A percentile compares a stretch with the other conserved stretches of the same genome.
These are phyloP conservation scores for Rhizomucor miehei DNA, from an alignment of 371 early-diverging fungal species.

Conservation along the genomic window DNA sequence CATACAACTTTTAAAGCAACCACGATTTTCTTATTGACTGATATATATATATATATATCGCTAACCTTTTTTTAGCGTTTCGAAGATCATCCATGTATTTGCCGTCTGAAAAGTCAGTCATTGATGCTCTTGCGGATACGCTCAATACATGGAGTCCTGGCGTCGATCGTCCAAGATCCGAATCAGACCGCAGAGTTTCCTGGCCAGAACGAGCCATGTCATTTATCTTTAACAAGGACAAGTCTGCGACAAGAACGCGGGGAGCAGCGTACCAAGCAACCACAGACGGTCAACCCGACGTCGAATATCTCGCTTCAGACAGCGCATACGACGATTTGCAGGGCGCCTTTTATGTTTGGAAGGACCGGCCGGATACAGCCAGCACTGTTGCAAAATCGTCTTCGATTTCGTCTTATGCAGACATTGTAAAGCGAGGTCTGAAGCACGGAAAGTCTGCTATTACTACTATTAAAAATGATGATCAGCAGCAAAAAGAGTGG, in stretches of 20 bases:
- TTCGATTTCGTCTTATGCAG: not conserved
- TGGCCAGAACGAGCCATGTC: slow-evolving; percentile 11
- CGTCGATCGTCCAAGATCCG: slow-evolving; percentile 1
- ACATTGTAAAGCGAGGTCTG: no score
- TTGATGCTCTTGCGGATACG: slow-evolving; percentile 10
- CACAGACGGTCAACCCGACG: not conserved
- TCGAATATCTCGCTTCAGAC: slow-evolving; percentile 9
- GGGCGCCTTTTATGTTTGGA: slow-evolving; percentile 1
- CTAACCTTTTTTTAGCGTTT: slow-evolving; percentile 5
- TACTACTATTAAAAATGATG: no score
- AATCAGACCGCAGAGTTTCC: not conserved
- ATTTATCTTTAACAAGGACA: slow-evolving; percentile 1
- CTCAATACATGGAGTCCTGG: slow-evolving; percentile 8
- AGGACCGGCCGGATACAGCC: no score
- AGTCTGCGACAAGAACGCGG: not conserved
- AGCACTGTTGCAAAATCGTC: not conserved
- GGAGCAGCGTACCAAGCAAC: not conserved
- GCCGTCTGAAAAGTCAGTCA: slow-evolving; percentile 1
- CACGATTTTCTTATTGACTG: not conserved
- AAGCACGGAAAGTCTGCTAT: no score
- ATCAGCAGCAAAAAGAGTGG: not conserved
- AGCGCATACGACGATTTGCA: slow-evolving; percentile 7
- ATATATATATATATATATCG: no score
- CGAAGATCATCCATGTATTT: slow-evolving; percentile 2
- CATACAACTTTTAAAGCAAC: no score